Evolutionary conservation across 179 eudicot species (phyloP), one percentile per base, ranked within the genome.

Genomic region (Corrigiola litoralis): DNA sequence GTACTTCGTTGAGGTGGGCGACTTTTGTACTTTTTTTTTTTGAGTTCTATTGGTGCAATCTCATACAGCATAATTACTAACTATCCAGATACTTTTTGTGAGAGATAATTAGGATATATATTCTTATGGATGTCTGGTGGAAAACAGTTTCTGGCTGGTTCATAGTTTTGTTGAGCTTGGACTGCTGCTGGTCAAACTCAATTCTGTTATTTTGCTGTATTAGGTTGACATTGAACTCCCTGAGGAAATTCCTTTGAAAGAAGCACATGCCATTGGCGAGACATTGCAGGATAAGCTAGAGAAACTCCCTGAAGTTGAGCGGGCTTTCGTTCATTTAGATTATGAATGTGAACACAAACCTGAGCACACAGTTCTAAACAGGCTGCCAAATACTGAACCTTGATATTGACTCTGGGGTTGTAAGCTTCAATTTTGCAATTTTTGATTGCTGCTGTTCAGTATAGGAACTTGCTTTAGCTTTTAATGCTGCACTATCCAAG

Each of bases 301-400:
- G 81, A 81, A 86, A 59, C 87, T 90, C 17, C 77, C 87, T 10
- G 94, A 94, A 84, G 99, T 94, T 1, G 99, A 94, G 72, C 75
- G 99, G 38, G 99, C 99, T 1, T 95, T 95, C 57, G 97, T 95
- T 67, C 99, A 95, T 77, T 87, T 95, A 13, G 99, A 95, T 80
- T 84, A 62, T 54, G 99, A 95, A 70, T 88, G 97, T 16, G 87
- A 85, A 4, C 99, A 95, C 80, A 91, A 88, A 72, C 99, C 99
- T 33, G 99, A 95, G 79, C 99, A 91, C 77, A 77, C 84, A 31
- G 68, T 94, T 64, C 87, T 91, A 68, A 86, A 66, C 63, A 81
- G 85, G 69, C 86, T 94, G 58, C 97, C 99, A 23, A 83, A 82
- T 67, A 84, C 67, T 32, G 88, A 94, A 44, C 88, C 96, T 69